Evolutionary conservation across 2,329 filamentous ascomycete genomes (phyloP).

Genomic region (Alternaria sp.): DNA sequence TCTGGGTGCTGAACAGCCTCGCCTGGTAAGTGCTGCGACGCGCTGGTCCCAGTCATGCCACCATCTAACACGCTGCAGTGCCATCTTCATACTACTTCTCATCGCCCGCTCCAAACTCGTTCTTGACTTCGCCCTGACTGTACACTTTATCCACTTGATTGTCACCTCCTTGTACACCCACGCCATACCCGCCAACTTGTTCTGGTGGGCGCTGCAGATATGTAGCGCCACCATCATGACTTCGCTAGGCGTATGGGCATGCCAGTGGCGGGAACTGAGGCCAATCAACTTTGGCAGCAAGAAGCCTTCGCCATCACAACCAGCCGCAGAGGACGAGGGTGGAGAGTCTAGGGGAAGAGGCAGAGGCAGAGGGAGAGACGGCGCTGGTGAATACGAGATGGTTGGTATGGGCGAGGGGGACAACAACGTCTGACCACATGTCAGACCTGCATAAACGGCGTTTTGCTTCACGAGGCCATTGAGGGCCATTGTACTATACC

Average conservation of each 20-base stretch:
- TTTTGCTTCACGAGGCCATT: conserved; percentile 18
- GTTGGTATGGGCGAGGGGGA: conserved; percentile 53
- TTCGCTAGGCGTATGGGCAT: conserved; percentile 84
- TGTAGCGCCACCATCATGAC: conserved; percentile 70
- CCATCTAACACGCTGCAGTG: conserved; percentile 60
- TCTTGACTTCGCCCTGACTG: conserved; percentile 89
- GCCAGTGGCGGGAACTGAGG: conserved; percentile 85
- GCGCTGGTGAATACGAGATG: conserved; percentile 59
- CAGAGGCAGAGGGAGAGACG: conserved; percentile 54
- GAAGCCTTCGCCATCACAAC: conserved; percentile 34
- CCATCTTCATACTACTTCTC: conserved; percentile 82
- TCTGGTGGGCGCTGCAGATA: conserved; percentile 84
- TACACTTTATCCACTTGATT: conserved; percentile 83
- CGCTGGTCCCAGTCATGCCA: not conserved
- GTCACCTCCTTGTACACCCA: conserved; percentile 80
- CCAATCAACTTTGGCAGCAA: conserved; percentile 85
- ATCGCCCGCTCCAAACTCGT: conserved; percentile 92
- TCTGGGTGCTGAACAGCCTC: conserved; percentile 72
- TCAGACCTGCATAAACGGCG: conserved; percentile 39
- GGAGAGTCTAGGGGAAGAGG: conserved; percentile 52
- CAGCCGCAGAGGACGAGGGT: conserved; percentile 44
- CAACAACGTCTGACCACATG: conserved; percentile 42
- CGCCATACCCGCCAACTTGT: conserved; percentile 75
- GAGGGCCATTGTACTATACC: conserved; percentile 26
- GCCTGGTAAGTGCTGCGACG: conserved; percentile 61